These are phyloP conservation scores for Leptographium wingfieldii DNA, from an alignment of 2,329 filamentous ascomycete genomes.

Conservation along the genomic window DNA sequence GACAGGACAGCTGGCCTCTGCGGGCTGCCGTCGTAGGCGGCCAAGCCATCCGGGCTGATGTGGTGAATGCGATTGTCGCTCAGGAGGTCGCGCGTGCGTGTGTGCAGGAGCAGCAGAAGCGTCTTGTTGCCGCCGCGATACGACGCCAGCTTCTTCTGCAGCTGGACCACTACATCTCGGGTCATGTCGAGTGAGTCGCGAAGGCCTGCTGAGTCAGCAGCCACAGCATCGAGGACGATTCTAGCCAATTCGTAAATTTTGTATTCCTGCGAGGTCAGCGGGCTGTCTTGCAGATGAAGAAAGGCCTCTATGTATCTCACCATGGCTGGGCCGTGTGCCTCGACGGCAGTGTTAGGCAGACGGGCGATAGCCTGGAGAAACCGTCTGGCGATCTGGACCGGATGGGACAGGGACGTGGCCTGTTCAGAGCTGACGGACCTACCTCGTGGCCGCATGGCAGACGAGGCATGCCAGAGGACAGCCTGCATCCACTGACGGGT, in stretches of 20 bases:
- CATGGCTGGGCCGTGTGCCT: constrained; percentile 35
- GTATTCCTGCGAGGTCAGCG: constrained; percentile 17
- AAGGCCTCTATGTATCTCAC: constrained; percentile 8
- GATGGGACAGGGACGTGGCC: constrained; percentile 21
- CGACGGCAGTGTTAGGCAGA: constrained; percentile 31
- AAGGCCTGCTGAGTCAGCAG: constrained; percentile 3
- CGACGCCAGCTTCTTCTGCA: constrained; percentile 27
- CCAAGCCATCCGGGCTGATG: not conserved
- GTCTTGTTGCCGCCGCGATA: constrained; percentile 30
- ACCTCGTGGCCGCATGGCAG: constrained; percentile 14
- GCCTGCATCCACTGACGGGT: constrained; percentile 39
- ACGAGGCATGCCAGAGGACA: constrained; percentile 30
- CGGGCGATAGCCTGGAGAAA: constrained; percentile 29
- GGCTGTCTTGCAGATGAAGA: no score
- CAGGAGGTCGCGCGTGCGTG: constrained; percentile 11
- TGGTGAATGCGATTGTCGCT: not conserved
- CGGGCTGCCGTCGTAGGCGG: not conserved
- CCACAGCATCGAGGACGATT: constrained; percentile 28
- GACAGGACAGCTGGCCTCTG: not conserved
- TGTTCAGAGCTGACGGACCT: constrained; percentile 3
- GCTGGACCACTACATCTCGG: constrained; percentile 22
- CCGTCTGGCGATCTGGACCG: constrained; percentile 31
- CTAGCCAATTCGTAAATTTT: constrained; percentile 35
- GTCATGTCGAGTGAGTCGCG: constrained; percentile 13
- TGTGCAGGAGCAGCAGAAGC: constrained; percentile 22